Evolutionary conservation across 768 basidiomycete genomes (phyloP).

Genomic region (Tulasnella sp.): DNA sequence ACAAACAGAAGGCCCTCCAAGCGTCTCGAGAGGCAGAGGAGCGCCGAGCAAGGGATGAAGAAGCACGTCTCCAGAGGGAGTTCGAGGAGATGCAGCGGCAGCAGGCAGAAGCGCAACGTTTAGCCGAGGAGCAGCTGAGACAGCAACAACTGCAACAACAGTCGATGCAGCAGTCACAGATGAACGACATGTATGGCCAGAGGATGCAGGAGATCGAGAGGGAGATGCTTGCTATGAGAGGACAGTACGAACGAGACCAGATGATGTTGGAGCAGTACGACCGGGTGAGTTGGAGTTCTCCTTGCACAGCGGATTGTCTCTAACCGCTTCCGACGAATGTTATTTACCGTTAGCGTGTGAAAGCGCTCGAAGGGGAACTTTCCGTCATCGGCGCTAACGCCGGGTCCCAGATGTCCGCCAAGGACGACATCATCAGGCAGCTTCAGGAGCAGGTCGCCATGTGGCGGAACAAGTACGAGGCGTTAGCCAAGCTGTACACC

Average conservation of each 20-base stretch:
- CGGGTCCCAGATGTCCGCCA: constrained; percentile 74
- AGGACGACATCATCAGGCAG: constrained; percentile 91
- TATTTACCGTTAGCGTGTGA: constrained; percentile 57
- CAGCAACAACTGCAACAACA: constrained; percentile 43
- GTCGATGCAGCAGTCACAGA: constrained; percentile 66
- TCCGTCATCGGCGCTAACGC: constrained; percentile 62
- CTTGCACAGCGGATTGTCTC: not conserved
- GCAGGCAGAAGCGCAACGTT: constrained; percentile 78
- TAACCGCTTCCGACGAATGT: constrained; percentile 13
- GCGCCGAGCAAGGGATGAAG: constrained; percentile 59
- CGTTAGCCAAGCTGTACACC: constrained; percentile 95
- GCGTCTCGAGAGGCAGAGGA: constrained; percentile 76
- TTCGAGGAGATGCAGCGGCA: constrained; percentile 80
- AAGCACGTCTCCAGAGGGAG: constrained; percentile 71
- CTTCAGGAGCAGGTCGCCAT: constrained; percentile 92
- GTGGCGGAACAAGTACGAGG: constrained; percentile 99
- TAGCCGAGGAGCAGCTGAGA: constrained; percentile 75
- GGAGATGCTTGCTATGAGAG: constrained; percentile 83
- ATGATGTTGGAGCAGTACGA: constrained; percentile 97
- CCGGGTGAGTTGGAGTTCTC: constrained; percentile 44
- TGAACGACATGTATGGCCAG: constrained; percentile 55
- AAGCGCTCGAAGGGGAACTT: constrained; percentile 87
- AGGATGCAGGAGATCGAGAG: constrained; percentile 76
- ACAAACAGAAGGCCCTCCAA: constrained; percentile 81
- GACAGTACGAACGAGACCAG: constrained; percentile 97